Evolutionary conservation across 257 asterid genomes (phyloP).

Genomic region (Ehretia macrophylla): DNA sequence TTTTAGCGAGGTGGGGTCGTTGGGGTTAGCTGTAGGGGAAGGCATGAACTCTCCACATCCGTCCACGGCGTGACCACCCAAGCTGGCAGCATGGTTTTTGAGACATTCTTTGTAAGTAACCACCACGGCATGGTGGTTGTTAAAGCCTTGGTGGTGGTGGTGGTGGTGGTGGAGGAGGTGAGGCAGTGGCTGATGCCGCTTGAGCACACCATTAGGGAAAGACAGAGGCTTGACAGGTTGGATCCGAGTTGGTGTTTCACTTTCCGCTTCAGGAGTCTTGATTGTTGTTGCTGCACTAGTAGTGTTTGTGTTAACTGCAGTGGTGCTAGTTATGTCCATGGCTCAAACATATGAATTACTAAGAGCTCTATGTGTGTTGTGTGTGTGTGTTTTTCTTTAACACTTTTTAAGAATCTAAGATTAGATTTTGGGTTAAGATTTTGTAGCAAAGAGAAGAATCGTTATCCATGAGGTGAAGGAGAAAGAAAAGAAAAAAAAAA

Average conservation of each 20-base stretch:
- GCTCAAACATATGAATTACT: slow-evolving; percentile 23
- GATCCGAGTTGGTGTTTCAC: slow-evolving; percentile 71
- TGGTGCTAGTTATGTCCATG: slow-evolving; percentile 51
- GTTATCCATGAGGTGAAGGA: slow-evolving; percentile 19
- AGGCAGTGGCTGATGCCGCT: slow-evolving; percentile 65
- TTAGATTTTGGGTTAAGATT: slow-evolving; percentile 30
- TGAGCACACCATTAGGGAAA: slow-evolving; percentile 74
- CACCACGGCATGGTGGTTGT: slow-evolving; percentile 48
- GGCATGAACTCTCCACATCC: slow-evolving; percentile 99
- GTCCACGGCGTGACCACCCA: slow-evolving; percentile 93
- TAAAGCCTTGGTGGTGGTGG: slow-evolving; percentile 20
- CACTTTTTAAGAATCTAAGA: slow-evolving; percentile 9
- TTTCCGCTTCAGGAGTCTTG: slow-evolving; percentile 69
- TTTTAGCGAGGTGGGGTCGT: slow-evolving; percentile 82
- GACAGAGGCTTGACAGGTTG: slow-evolving; percentile 41
- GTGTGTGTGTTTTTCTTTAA: background rate
- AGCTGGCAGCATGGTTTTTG: slow-evolving; percentile 82
- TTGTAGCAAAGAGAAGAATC: slow-evolving; percentile 13
- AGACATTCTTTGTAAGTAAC: slow-evolving; percentile 84
- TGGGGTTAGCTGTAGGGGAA: slow-evolving; percentile 48
- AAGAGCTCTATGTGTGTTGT: background rate
- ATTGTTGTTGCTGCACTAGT: slow-evolving; percentile 19
- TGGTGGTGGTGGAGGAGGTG: slow-evolving; percentile 29
- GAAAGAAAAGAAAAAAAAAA: background rate
- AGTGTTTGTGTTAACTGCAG: slow-evolving; percentile 13